A percentile compares a stretch with the other conserved stretches of the same genome.
phyloP scores from a whole-genome alignment of 176 grass and related monocot species.

The Triticum urartu region DNA sequence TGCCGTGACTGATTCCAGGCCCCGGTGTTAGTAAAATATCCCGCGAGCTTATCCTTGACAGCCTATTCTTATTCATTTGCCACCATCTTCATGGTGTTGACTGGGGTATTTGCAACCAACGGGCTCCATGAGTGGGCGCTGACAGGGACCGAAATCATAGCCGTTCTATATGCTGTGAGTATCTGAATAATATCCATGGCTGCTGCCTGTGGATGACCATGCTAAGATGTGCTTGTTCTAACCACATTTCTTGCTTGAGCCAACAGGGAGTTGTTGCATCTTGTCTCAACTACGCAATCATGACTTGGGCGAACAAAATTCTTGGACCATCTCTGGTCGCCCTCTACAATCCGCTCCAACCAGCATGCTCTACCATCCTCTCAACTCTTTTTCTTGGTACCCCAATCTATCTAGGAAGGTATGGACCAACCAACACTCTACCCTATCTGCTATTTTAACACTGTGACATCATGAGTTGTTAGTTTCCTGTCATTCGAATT shows the following conservation, averaged over 20 bases:
- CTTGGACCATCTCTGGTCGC: constrained; percentile 82
- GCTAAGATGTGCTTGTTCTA: constrained; percentile 2
- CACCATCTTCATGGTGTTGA: constrained; percentile 78
- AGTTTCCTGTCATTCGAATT: background rate
- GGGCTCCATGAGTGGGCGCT: constrained; percentile 81
- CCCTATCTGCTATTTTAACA: background rate
- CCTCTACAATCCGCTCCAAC: constrained; percentile 90
- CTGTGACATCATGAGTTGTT: background rate
- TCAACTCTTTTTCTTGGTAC: constrained; percentile 91
- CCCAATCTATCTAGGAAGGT: constrained; percentile 92
- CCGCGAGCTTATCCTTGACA: constrained; percentile 86
- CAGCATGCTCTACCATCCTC: constrained; percentile 77
- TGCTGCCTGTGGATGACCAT: background rate
- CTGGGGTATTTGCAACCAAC: constrained; percentile 54
- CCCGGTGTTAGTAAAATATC: constrained; percentile 77
- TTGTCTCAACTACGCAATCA: constrained; percentile 85
- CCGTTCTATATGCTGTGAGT: constrained; percentile 85
- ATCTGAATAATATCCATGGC: background rate
- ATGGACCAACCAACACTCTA: background rate
- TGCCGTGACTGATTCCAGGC: constrained; percentile 47
- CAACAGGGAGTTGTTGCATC: constrained; percentile 80
- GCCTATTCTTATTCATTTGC: constrained; percentile 87
- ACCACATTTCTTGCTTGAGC: constrained; percentile 17
- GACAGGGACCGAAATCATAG: constrained; percentile 65
- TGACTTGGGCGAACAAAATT: constrained; percentile 96